Conservation (phyloP, 306 rosid species). For the Dryas octopetala region DNA sequence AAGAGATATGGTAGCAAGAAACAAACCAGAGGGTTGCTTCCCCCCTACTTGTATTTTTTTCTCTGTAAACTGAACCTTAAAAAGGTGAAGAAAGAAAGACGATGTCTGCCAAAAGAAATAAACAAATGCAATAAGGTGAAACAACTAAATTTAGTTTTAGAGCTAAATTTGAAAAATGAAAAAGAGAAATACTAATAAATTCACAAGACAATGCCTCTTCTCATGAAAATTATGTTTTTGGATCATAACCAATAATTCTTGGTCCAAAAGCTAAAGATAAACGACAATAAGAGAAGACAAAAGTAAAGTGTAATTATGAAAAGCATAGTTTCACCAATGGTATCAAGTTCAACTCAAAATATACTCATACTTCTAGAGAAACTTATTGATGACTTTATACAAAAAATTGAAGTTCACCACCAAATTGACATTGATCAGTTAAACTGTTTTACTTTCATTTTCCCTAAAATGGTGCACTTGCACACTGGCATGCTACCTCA, state of each 20-base stretch:
- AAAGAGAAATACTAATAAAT: background rate
- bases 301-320: background rate
- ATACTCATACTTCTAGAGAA: background rate
- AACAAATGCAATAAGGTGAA: slow-evolving; percentile 27
- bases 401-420: background rate
- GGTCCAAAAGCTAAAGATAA: background rate
- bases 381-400: background rate
- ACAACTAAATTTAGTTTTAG: slow-evolving; percentile 1
- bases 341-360: background rate
- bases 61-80: slow-evolving; percentile 77
- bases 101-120: slow-evolving; percentile 69
- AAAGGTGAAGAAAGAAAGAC: slow-evolving; percentile 83
- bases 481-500: background rate
- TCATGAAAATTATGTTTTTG: background rate
- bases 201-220: background rate
- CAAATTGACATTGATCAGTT: background rate
- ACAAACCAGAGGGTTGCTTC: slow-evolving; percentile 84
- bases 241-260: background rate
- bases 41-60: slow-evolving; percentile 79
- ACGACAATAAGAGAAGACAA: background rate
- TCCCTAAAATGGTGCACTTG: background rate
- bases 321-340: background rate
- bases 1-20: slow-evolving; percentile 68
- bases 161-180: slow-evolving; percentile 15
- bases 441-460: background rate